These are phyloP conservation scores for Fusarium concolor DNA, from an alignment of 2,329 filamentous ascomycete species.

Conservation along the genomic window DNA sequence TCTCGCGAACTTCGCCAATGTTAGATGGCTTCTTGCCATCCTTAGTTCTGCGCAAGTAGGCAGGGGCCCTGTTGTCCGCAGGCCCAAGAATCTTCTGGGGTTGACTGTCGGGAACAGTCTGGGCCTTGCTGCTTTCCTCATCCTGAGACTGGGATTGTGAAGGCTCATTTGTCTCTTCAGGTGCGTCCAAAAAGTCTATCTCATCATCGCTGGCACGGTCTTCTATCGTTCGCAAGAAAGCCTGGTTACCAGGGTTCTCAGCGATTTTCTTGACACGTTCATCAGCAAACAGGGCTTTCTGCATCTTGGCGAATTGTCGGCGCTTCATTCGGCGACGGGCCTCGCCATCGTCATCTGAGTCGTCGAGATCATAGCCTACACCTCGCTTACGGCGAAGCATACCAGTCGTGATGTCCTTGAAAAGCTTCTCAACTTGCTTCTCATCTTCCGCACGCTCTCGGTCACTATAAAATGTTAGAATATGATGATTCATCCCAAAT, in stretches of 20 bases:
- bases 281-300: conserved; percentile 86
- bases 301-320: conserved; percentile 90
- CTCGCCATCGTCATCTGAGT: conserved; percentile 89
- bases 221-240: conserved; percentile 91
- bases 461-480: conserved; percentile 64
- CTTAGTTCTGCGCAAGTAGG: conserved; percentile 71
- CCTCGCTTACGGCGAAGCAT: conserved; percentile 86
- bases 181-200: conserved; percentile 76
- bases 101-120: conserved; percentile 65
- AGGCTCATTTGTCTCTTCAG: conserved; percentile 47
- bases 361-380: conserved; percentile 85
- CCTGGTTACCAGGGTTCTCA: conserved; percentile 86
- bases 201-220: conserved; percentile 82
- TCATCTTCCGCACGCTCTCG: conserved; percentile 84
- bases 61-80: conserved; percentile 64
- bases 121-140: conserved; percentile 46
- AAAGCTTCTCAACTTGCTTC: conserved; percentile 88
- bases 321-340: conserved; percentile 83
- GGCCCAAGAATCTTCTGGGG: conserved; percentile 54
- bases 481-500: not conserved
- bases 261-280: conserved; percentile 92
- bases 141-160: conserved; percentile 52
- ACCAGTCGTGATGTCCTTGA: conserved; percentile 92
- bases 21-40: conserved; percentile 76
- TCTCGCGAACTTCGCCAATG: conserved; percentile 83